A percentile compares a stretch with the other conserved stretches of the same genome.
Evolutionary conservation across 1,284 basidiomycete genomes (phyloP).

Genomic region (Polyporus tsugae): DNA sequence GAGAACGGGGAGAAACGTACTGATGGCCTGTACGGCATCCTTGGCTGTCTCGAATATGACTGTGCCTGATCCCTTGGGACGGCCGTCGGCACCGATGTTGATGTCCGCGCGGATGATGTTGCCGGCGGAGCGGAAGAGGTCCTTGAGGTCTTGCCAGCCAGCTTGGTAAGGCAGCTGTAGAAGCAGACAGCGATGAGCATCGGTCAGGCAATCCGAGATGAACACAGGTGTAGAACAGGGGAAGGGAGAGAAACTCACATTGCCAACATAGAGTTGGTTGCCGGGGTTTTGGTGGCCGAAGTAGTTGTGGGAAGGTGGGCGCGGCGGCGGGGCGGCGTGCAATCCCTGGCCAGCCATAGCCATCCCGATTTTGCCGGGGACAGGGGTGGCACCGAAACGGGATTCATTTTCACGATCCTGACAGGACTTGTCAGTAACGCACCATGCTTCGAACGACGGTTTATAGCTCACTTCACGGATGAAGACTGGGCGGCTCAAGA

Average conservation of each 20-base stretch:
- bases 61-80: slow-evolving; percentile 93
- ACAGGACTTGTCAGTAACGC: not conserved
- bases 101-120: slow-evolving; percentile 96
- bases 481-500: slow-evolving; percentile 94
- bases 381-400: slow-evolving; percentile 92
- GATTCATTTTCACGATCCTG: slow-evolving; percentile 97
- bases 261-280: slow-evolving; percentile 92
- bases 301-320: slow-evolving; percentile 78
- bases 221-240: not conserved
- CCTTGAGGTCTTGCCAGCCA: slow-evolving; percentile 98
- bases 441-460: not conserved
- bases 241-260: slow-evolving; percentile 61
- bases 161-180: slow-evolving; percentile 90
- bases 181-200: slow-evolving; percentile 3
- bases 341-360: slow-evolving; percentile 87
- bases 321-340: slow-evolving; percentile 75
- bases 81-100: slow-evolving; percentile 90
- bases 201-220: not conserved
- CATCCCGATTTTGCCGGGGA: slow-evolving; percentile 92
- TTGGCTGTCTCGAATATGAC: slow-evolving; percentile 94
- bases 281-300: slow-evolving; percentile 75
- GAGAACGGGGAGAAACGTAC: slow-evolving; percentile 54
- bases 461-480: slow-evolving; percentile 82
- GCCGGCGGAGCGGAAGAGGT: slow-evolving; percentile 94
- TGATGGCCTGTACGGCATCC: slow-evolving; percentile 91